phyloP scores from a whole-genome alignment of 1,284 basidiomycete species.

The Papiliotrema fonsecae region DNA sequence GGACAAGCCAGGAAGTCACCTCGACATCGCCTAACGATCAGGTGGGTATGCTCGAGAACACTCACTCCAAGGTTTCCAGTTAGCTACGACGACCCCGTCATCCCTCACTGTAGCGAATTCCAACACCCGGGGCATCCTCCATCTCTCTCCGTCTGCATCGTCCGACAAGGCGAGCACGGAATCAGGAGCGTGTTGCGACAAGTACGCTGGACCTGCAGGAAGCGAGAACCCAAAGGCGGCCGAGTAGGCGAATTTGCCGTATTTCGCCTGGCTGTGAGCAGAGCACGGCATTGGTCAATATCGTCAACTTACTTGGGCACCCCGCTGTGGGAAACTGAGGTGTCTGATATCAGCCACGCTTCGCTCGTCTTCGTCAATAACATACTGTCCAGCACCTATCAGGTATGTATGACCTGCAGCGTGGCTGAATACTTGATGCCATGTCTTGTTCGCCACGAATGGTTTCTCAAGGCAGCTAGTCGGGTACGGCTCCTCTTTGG shows the following conservation, averaged over 20 bases:
- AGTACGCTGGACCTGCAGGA: conserved; percentile 58
- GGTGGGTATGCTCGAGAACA: background rate
- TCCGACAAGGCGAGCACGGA: conserved; percentile 63
- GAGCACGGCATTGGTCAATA: conserved; percentile 16
- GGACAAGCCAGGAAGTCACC: conserved; percentile 24
- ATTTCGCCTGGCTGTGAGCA: conserved; percentile 63
- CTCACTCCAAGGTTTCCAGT: conserved; percentile 28
- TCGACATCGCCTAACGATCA: conserved; percentile 19
- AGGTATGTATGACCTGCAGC: conserved; percentile 22
- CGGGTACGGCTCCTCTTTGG: conserved; percentile 50
- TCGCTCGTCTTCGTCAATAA: too few relatives aligned
- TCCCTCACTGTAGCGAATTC: conserved; percentile 12
- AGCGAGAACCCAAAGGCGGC: conserved; percentile 69
- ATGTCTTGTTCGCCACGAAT: conserved; percentile 13
- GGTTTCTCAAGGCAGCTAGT: conserved; percentile 7
- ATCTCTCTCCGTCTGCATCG: conserved; percentile 56
- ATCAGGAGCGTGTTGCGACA: conserved; percentile 65
- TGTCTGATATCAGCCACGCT: too few relatives aligned
- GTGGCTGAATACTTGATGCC: conserved; percentile 25
- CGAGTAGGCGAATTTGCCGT: conserved; percentile 70
- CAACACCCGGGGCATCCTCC: conserved; percentile 56
- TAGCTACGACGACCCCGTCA: conserved; percentile 20
- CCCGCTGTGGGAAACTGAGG: too few relatives aligned
- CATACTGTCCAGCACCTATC: conserved; percentile 16
- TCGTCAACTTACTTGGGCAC: too few relatives aligned